Evolutionary conservation across 2,329 filamentous ascomycete genomes (phyloP).

Genomic region (Hypomyces perniciosus): DNA sequence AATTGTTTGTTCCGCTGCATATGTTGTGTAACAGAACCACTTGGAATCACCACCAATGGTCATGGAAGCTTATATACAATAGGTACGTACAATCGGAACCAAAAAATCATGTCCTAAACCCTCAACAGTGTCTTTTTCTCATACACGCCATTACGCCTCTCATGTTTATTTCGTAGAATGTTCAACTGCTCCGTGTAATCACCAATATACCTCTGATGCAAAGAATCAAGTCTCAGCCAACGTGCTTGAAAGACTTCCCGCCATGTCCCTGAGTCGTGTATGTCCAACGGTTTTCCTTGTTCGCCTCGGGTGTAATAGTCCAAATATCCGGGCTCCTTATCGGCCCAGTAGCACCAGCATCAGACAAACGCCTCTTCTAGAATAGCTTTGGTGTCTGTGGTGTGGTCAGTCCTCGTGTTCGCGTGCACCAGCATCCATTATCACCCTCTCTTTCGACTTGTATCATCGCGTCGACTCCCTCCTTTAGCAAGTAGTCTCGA

Average conservation of each 20-base stretch:
- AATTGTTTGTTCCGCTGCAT: too few relatives aligned
- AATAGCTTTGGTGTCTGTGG: constrained; percentile 30
- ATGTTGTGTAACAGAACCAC: too few relatives aligned
- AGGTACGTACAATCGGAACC: background rate
- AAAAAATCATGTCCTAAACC: constrained; percentile 5
- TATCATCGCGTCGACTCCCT: constrained; percentile 74
- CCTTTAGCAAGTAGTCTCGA: constrained; percentile 59
- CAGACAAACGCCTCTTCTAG: constrained; percentile 15
- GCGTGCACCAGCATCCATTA: constrained; percentile 51
- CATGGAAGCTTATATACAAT: background rate
- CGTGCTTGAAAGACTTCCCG: background rate
- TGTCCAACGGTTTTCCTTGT: background rate
- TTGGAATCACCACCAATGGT: background rate
- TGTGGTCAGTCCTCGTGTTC: constrained; percentile 21
- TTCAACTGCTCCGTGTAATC: background rate
- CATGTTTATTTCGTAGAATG: background rate
- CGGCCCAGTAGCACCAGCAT: background rate
- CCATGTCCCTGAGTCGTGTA: background rate
- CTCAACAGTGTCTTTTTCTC: background rate
- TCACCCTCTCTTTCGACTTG: constrained; percentile 87
- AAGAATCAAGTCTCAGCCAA: background rate
- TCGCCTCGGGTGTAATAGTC: background rate
- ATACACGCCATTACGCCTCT: constrained; percentile 4
- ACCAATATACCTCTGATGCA: background rate
- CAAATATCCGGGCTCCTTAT: background rate